Evolutionary conservation across 192 early-diverging fungal species (phyloP).

Genomic region (Coemansia sp.): DNA sequence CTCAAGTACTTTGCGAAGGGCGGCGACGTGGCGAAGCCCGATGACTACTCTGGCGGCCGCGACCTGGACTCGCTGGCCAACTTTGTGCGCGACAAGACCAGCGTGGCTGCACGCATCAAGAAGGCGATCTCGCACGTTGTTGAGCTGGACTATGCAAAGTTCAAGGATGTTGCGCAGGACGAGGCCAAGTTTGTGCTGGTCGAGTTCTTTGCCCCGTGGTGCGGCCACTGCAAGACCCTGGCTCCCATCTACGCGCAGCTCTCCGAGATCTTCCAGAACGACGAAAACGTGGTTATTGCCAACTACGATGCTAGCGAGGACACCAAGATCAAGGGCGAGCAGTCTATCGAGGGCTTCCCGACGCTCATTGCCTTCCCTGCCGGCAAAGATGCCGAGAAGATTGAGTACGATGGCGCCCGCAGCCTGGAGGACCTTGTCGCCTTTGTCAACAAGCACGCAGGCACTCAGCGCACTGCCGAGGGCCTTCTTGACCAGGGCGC

Average conservation of each 20-base stretch:
- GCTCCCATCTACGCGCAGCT: slow-evolving; percentile 93
- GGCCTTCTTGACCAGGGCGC: slow-evolving; percentile 67
- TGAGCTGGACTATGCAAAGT: slow-evolving; percentile 69
- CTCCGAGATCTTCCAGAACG: slow-evolving; percentile 72
- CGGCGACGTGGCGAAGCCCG: slow-evolving; percentile 59
- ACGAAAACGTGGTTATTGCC: slow-evolving; percentile 80
- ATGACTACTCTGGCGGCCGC: slow-evolving; percentile 82
- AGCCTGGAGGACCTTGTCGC: slow-evolving; percentile 68
- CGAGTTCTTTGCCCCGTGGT: slow-evolving; percentile 94
- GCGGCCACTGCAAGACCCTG: slow-evolving; percentile 79
- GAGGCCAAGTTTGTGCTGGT: slow-evolving; percentile 77
- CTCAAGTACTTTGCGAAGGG: slow-evolving; percentile 94
- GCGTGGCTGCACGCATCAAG: slow-evolving; percentile 66
- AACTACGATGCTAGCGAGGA: slow-evolving; percentile 83
- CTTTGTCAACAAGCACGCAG: slow-evolving; percentile 84
- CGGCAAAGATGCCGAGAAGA: slow-evolving; percentile 58
- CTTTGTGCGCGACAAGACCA: slow-evolving; percentile 83
- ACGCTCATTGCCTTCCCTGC: slow-evolving; percentile 85
- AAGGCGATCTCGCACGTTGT: slow-evolving; percentile 64
- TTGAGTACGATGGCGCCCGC: slow-evolving; percentile 74
- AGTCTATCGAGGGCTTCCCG: slow-evolving; percentile 78
- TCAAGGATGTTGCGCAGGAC: slow-evolving; percentile 74
- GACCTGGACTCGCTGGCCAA: slow-evolving; percentile 71
- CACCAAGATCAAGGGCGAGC: slow-evolving; percentile 60
- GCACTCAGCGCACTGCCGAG: slow-evolving; percentile 69